Evolutionary conservation across 768 basidiomycete species (phyloP), one percentile per base, ranked within the genome.

Genomic region (Xanthoconium stramineum): DNA sequence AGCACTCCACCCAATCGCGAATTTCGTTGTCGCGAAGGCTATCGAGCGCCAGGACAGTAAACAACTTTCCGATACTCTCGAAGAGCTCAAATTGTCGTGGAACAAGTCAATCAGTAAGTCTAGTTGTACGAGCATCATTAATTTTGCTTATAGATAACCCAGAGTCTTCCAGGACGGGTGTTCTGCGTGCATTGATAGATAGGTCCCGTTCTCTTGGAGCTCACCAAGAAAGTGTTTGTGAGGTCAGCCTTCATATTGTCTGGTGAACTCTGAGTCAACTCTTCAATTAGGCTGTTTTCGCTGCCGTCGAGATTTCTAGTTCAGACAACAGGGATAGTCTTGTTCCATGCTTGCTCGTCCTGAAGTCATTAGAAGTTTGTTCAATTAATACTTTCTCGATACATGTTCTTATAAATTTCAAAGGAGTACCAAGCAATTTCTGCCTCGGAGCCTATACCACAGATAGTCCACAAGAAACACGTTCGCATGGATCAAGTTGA

Each of bases 21-120:
- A 98, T 67, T 99, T 94, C 64, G 94, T 98, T 20, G 78, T 94
- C 6, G 88, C 94, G 1, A 88, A 85, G 68, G 89, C 87, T 1
- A 61, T 95, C 29, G 83, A 83, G 48, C 77, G 91, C 45, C 69
- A 85, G 13, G 75, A 80, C n/a, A 75, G 71, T 17, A 72, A 74
- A 5, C 83, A 89, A 57, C 67, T 98, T 35, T 68, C 69, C 1
- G 76, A 73, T 6, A 76, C 83, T 15, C 78, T 85, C 44, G 62
- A 71, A n/a, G 91, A 94, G 64, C 74, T 94, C 35, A 70, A 75
- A 45, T 75, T 70, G 36, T 68, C 76, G 39, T 83, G 89, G 81
- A 72, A 68, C 51, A 91, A 82, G 59, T 65, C 88, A 42, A 84
- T 89, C 43, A 82, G 93, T 89, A 67, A 68, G 91, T 78, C n/a